Base-by-base conservation (phyloP, 495 filamentous ascomycete species). In the Talaromyces nanjingensis region DNA sequence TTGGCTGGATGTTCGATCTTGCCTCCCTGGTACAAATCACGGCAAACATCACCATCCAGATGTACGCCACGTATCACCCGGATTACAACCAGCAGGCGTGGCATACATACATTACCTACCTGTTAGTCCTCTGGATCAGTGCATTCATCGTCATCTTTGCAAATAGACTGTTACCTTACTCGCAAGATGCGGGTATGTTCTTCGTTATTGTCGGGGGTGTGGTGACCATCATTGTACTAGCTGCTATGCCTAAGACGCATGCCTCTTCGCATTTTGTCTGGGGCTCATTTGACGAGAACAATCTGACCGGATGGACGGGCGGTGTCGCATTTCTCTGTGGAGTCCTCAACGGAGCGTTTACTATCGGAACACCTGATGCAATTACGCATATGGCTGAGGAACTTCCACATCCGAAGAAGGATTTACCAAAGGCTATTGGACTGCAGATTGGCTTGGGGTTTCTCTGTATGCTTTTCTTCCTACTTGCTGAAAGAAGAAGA, bases 341-440 rank as follows among this genome's bases (percentile, higher is more conserved):
- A 1, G 82, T 91, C 42, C 76, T 93, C 54, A 93, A 93, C 67
- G 90, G 88, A 9, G 89, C 90, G 4, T 92, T 88, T 68, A 84
- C 89, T 3, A 83, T 92, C 25, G 90, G 90, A 2, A 90, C 88
- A 0, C 89, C 89, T 0, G 89, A 89, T 72, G 77, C 81, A 29
- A 80, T 89, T 58, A 86, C 85, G 5, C 90, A 93, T 70, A 79
- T 93, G 59, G 86, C 89, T 1, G 90, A 93, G 72, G 90, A 93
- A 73, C 74, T 90, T 4, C 85, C 87, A 0, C 75, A 83, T 42
- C 88, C 88, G 0, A 80, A 73, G 52, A 77, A 72, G 65, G 85
- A 90, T 65, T 78, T 91, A 4, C 88, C 88, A 18, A 86, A 82
- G 68, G 79, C 77, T 20, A 73, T 81, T 27, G 68, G 69, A 9